Percentiles rank a stretch among this genome's conserved stretches.
Conservation (phyloP, 2,329 filamentous ascomycete genomes). For the Aspergillus pseudotamarii region DNA sequence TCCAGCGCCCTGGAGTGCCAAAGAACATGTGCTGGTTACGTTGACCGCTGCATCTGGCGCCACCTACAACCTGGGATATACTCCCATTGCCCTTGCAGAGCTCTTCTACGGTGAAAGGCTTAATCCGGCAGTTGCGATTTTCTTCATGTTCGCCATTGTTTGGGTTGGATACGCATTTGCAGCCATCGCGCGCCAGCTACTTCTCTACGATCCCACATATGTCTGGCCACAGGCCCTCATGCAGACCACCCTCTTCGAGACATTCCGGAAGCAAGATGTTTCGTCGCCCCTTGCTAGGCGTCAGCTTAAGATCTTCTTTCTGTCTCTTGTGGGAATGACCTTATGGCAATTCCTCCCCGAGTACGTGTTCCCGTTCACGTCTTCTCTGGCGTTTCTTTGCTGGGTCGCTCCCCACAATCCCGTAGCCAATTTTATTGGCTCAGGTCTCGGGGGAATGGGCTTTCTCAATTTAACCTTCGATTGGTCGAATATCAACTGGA, state of each 20-base stretch:
- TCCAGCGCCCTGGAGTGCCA: conserved; percentile 59
- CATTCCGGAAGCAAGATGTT: conserved; percentile 50
- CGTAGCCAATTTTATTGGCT: conserved; percentile 63
- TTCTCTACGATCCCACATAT: conserved; percentile 62
- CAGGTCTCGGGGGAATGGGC: conserved; percentile 64
- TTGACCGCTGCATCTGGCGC: conserved; percentile 58
- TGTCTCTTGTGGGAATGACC: conserved; percentile 54
- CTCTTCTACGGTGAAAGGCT: conserved; percentile 59
- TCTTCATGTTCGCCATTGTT: conserved; percentile 64
- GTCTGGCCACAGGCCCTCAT: conserved; percentile 57
- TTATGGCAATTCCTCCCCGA: conserved; percentile 67
- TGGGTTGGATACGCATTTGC: conserved; percentile 63
- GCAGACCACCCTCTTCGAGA: conserved; percentile 64
- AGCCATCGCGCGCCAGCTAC: conserved; percentile 58
- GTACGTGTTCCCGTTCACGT: conserved; percentile 62
- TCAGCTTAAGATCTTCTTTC: conserved; percentile 62
- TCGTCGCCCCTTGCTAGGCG: conserved; percentile 54
- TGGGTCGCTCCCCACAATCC: conserved; percentile 64
- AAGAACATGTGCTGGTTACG: conserved; percentile 61
- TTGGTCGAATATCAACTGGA: conserved; percentile 63
- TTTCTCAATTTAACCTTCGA: conserved; percentile 63
- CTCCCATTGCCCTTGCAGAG: conserved; percentile 58
- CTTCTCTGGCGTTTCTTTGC: conserved; percentile 63
- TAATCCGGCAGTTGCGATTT: conserved; percentile 57
- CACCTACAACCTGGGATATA: conserved; percentile 55